Evolutionary conservation across 108 stramenopile species (phyloP).

Genomic region (Nannochloropsis granulata): DNA sequence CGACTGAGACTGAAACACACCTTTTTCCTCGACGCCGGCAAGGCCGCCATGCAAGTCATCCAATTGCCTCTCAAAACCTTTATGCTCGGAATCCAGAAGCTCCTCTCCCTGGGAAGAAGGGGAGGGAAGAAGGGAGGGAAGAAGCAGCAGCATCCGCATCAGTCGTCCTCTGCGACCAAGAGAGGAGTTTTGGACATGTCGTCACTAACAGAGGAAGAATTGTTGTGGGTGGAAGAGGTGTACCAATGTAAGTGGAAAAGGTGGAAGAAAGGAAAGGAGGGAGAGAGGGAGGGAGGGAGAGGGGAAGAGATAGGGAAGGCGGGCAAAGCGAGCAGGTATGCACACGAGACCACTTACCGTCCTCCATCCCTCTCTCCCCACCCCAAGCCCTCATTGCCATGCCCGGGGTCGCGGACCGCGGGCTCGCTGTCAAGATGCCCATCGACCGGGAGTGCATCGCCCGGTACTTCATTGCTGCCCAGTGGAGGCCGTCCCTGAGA

Average conservation of each 20-base stretch:
- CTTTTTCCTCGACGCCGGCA: not conserved
- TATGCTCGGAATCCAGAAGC: not conserved
- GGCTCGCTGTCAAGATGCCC: not conserved
- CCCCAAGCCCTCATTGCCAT: not conserved
- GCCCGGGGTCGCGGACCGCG: not conserved
- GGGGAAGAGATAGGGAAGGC: not conserved
- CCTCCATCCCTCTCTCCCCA: not conserved
- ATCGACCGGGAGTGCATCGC: not conserved
- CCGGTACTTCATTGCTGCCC: not conserved
- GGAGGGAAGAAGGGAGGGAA: too few species aligned
- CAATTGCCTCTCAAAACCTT: not conserved
- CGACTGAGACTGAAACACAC: not conserved
- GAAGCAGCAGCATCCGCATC: too few species aligned
- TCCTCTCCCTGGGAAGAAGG: not conserved
- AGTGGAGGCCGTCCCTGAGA: not conserved
- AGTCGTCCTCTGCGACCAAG: not conserved
- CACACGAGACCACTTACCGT: not conserved
- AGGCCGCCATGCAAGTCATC: not conserved
- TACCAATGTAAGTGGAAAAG: not conserved
- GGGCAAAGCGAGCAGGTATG: not conserved
- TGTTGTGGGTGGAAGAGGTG: not conserved
- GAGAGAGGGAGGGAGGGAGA: not conserved
- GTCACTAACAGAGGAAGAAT: not conserved
- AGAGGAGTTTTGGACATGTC: not conserved
- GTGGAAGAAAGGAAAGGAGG: not conserved